Percentiles rank a stretch among this genome's conserved stretches.
These are phyloP conservation scores for Coemansia sp. DNA, from an alignment of 192 early-diverging fungal species.

Conservation along the genomic window DNA sequence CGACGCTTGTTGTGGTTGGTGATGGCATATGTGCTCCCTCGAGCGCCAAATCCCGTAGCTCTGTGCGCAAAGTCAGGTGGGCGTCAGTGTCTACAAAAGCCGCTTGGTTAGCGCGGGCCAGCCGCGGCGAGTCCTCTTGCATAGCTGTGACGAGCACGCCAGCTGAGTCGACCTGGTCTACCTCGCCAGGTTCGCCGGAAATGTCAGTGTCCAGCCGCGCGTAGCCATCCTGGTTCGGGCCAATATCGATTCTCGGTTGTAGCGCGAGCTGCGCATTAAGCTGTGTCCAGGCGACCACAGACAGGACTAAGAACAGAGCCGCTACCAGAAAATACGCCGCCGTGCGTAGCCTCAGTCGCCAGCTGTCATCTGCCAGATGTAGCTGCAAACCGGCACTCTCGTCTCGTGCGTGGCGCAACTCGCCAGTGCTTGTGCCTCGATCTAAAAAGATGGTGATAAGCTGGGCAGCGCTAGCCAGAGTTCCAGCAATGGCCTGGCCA, in stretches of 20 bases:
- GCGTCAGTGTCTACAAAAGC: background rate
- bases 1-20: background rate
- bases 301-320: constrained; percentile 39
- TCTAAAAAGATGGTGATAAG: constrained; percentile 54
- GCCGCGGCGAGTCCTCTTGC: constrained; percentile 33
- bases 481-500: constrained; percentile 67
- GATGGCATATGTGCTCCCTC: background rate
- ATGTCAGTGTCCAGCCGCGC: background rate
- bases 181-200: background rate
- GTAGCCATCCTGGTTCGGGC: background rate
- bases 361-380: background rate
- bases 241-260: background rate
- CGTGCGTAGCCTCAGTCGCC: constrained; percentile 22
- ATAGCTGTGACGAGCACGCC: constrained; percentile 5
- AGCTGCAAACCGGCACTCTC: background rate
- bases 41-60: background rate
- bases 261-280: constrained; percentile 16
- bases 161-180: background rate
- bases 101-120: constrained; percentile 15
- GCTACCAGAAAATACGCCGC: constrained; percentile 35
- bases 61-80: constrained; percentile 2
- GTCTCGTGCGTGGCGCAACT: background rate
- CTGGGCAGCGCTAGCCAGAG: constrained; percentile 66
- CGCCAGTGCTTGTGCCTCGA: background rate
- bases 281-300: constrained; percentile 32